A percentile compares a stretch with the other conserved stretches of the same genome.
Evolutionary conservation across 495 filamentous ascomycete species (phyloP).

Genomic region (Penicillium pancosmium): DNA sequence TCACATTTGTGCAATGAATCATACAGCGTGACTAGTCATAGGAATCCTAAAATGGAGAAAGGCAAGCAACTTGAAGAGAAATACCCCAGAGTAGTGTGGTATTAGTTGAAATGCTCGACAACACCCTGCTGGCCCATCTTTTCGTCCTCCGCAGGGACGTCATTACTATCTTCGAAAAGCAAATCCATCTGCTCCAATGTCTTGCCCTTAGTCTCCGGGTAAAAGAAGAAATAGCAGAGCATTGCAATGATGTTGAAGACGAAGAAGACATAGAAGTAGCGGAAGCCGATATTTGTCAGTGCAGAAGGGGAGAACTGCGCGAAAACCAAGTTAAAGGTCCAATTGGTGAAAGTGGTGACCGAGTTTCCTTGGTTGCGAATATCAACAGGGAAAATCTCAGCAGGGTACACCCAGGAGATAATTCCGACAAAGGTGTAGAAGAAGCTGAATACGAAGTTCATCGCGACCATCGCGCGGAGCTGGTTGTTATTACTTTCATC

Average conservation of each 20-base stretch:
- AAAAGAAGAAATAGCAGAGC: slow-evolving; percentile 43
- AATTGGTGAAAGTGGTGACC: slow-evolving; percentile 53
- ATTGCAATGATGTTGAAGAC: slow-evolving; percentile 47
- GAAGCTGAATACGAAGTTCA: slow-evolving; percentile 53
- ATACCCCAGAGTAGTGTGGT: no score
- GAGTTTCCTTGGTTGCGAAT: slow-evolving; percentile 53
- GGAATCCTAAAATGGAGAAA: background rate
- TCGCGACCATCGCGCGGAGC: slow-evolving; percentile 50
- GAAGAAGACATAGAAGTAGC: slow-evolving; percentile 54
- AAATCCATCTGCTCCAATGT: slow-evolving; percentile 56
- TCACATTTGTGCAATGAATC: no score
- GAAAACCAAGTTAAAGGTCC: slow-evolving; percentile 53
- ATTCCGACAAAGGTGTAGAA: slow-evolving; percentile 53
- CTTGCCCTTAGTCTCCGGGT: slow-evolving; percentile 54
- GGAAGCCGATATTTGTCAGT: slow-evolving; percentile 45
- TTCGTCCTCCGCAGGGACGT: background rate
- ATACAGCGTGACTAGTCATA: no score
- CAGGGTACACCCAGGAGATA: slow-evolving; percentile 58
- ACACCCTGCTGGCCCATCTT: background rate
- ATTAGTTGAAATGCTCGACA: slow-evolving; percentile 10
- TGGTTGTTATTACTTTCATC: slow-evolving; percentile 32
- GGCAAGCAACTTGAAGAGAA: background rate
- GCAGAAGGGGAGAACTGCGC: slow-evolving; percentile 55
- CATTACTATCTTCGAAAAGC: slow-evolving; percentile 45
- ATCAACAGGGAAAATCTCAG: slow-evolving; percentile 59